Percentiles rank a stretch among this genome's conserved stretches.
These are phyloP conservation scores for Chaetomium fimeti DNA, from an alignment of 495 filamentous ascomycete species.

Conservation along the genomic window DNA sequence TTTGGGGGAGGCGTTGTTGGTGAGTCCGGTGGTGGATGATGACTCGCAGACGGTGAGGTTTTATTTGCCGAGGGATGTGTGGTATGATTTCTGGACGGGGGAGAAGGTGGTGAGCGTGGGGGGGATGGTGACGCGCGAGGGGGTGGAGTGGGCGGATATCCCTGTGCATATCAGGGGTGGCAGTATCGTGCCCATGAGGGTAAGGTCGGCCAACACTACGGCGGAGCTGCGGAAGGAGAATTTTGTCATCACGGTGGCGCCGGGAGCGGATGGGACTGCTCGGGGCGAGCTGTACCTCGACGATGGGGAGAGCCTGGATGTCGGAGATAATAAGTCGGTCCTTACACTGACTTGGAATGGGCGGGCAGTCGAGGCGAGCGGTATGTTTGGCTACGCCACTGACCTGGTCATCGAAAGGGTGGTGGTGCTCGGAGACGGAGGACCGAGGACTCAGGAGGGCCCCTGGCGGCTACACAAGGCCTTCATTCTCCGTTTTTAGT, in stretches of 20 bases:
- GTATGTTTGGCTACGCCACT: slow-evolving; percentile 53
- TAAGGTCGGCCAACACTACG: slow-evolving; percentile 64
- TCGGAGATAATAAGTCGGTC: slow-evolving; percentile 38
- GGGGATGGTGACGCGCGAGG: slow-evolving; percentile 45
- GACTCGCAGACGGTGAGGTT: slow-evolving; percentile 60
- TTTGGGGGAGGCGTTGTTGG: slow-evolving; percentile 65
- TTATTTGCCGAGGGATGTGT: slow-evolving; percentile 69
- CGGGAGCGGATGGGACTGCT: slow-evolving; percentile 45
- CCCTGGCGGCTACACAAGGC: slow-evolving; percentile 22
- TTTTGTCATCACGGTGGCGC: slow-evolving; percentile 71
- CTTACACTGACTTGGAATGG: slow-evolving; percentile 55
- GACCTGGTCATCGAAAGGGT: slow-evolving; percentile 55
- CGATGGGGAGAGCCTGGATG: slow-evolving; percentile 54
- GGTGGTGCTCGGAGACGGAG: slow-evolving; percentile 50
- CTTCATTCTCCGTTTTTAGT: slow-evolving; percentile 16
- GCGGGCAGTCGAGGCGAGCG: slow-evolving; percentile 47
- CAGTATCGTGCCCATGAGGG: slow-evolving; percentile 60
- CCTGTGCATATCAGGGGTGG: slow-evolving; percentile 75
- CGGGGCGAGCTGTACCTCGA: slow-evolving; percentile 57
- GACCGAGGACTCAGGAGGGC: slow-evolving; percentile 12
- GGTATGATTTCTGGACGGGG: slow-evolving; percentile 75
- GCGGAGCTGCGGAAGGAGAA: slow-evolving; percentile 59
- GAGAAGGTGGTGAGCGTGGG: slow-evolving; percentile 55
- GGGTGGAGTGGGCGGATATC: slow-evolving; percentile 62
- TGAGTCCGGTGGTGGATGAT: slow-evolving; percentile 67